Base-by-base conservation (phyloP, 768 basidiomycete species). In the Psilocybe cyanescens region DNA sequence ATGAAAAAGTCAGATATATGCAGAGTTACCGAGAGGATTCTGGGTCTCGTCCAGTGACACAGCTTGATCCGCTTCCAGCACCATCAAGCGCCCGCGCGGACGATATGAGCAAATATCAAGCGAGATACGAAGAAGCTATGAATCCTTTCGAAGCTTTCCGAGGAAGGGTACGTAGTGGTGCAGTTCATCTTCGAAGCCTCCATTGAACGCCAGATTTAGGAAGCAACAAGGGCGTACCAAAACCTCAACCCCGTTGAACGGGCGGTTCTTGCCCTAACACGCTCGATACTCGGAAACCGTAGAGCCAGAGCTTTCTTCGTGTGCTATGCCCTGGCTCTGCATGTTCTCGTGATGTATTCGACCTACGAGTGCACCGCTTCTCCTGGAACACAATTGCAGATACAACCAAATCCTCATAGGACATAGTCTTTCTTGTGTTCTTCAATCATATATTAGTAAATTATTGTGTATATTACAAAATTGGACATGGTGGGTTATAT, bases 1-100 rank as follows among this genome's bases (percentile, higher is more conserved):
- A 99, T 75, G 97, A 99, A 76, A 99, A 99, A 79, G 96, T 99
- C 55, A 88, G 96, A 62, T 99, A 99, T 73, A 97, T 98, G 89
- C 96, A 99, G 73, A 94, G 91, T 63, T 99, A 99, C 70, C 85
- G 92, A 16, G 92, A 95, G 70, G 91, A 93, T 39, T 77, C 83
- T 30, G 80, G 78, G 9, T 77, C 77, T 31, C 79, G 86, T 44
- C 81, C 82, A 14, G 82, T 85, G 12, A 85, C 87, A 24, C 90
- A 91, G 65, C 81, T 90, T 54, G 88, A 88, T 68, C 90, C 89
- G 11, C 75, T 91, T 1, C 89, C 91, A 28, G 72, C 70, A 46
- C 80, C 72, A 55, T 69, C 78, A 5, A 59, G 60, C 29, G 76
- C 78, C 28, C 76, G 74, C 41, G 67, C 71, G 65, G 91, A 90